A percentile compares a stretch with the other conserved stretches of the same genome.
Conservation (phyloP, 2,329 filamentous ascomycete species). For the Diplodia mutila region DNA sequence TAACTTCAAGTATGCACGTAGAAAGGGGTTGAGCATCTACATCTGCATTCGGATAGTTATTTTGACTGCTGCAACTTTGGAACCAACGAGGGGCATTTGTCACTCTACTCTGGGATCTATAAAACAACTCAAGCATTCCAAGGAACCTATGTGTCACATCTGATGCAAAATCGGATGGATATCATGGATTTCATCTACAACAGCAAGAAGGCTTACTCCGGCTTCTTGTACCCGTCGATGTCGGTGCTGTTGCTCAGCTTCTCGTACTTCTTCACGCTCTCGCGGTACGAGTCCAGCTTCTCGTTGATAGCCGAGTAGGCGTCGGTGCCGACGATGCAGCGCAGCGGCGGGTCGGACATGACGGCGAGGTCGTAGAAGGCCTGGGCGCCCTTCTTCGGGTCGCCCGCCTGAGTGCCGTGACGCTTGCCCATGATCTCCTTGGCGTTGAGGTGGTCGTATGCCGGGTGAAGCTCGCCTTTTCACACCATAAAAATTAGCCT, state of each 20-base stretch:
- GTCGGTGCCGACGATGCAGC: conserved; percentile 59
- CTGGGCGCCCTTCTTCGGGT: conserved; percentile 54
- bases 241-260: conserved; percentile 55
- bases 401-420: conserved; percentile 53
- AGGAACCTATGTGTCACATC: too few species aligned
- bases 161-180: too few species aligned
- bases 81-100: too few species aligned
- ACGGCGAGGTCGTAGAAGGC: conserved; percentile 60
- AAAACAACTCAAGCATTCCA: too few species aligned
- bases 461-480: conserved; percentile 34
- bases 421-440: conserved; percentile 46
- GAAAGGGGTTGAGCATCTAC: too few species aligned
- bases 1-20: too few species aligned
- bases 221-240: conserved; percentile 45
- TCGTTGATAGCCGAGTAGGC: conserved; percentile 53
- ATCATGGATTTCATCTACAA: too few species aligned
- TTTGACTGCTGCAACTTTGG: too few species aligned
- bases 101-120: too few species aligned
- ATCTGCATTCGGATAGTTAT: too few species aligned
- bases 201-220: neutral
- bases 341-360: conserved; percentile 56
- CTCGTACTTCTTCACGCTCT: conserved; percentile 57
- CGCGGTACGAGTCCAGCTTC: conserved; percentile 56
- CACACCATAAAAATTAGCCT: too few species aligned
- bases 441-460: conserved; percentile 55